These are phyloP conservation scores for Tardiomyces digboiensis DNA, from an alignment of 1,139 yeast species.

Conservation along the genomic window DNA sequence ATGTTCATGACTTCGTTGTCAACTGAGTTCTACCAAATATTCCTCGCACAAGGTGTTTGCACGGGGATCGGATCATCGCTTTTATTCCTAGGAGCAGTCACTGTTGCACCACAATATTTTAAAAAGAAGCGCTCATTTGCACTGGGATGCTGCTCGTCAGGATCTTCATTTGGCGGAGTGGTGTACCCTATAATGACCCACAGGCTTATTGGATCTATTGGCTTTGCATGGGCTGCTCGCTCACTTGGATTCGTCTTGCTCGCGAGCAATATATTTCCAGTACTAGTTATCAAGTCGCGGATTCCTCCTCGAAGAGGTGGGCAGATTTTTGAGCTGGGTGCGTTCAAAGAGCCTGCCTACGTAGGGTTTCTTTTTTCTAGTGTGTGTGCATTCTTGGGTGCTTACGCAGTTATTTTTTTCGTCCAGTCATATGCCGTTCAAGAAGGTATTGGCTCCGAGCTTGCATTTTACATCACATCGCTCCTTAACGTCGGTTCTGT, in stretches of 20 bases:
- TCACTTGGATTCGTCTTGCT: constrained; percentile 20
- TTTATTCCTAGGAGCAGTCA: constrained; percentile 15
- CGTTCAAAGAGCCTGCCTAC: constrained; percentile 9
- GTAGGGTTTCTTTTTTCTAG: constrained; percentile 7
- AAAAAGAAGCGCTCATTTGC: constrained; percentile 44
- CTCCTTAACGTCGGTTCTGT: constrained; percentile 40
- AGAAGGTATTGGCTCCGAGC: constrained; percentile 2
- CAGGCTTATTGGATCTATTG: constrained; percentile 19
- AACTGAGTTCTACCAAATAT: constrained; percentile 39
- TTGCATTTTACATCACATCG: constrained; percentile 28
- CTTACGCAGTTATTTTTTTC: constrained; percentile 11
- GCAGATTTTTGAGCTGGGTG: constrained; percentile 7
- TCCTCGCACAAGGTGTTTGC: constrained; percentile 42
- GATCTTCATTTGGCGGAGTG: constrained; percentile 39
- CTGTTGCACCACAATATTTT: constrained; percentile 39
- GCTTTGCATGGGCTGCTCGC: constrained; percentile 27
- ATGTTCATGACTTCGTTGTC: constrained; percentile 41
- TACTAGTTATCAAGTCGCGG: constrained; percentile 11
- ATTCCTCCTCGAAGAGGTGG: constrained; percentile 5
- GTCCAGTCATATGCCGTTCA: constrained; percentile 7
- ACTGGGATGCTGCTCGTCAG: constrained; percentile 45
- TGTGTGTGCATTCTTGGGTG: constrained; percentile 7
- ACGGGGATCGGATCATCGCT: constrained; percentile 38
- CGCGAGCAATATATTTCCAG: constrained; percentile 9
- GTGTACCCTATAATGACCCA: constrained; percentile 23